Base-by-base conservation (phyloP, 192 early-diverging fungal species). In the Dissophora globulifera region DNA sequence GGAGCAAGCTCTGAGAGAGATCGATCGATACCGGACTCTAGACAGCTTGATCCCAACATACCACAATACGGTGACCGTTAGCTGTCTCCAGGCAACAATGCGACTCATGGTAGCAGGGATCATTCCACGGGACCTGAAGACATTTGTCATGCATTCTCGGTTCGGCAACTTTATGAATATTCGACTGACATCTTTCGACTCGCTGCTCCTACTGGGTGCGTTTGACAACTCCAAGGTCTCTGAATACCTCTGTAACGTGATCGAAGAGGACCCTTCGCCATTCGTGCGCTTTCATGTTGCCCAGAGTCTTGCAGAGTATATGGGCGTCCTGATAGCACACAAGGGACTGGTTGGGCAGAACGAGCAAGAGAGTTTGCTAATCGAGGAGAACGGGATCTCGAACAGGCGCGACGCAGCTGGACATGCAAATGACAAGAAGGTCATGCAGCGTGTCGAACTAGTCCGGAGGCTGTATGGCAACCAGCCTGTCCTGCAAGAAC, bases 11-110 rank as follows among this genome's bases (percentile, higher is more conserved):
- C 50, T 86, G 13, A 65, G 78, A 7, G 95, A 97, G 82, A 85
- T 97, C 47, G 88, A 95, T 62, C 84, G 94, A 8, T 89, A 93
- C 66, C 82, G 93, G 4, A 88, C 85, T 4, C 65, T 91, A 16
- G 96, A 98, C 65, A 79, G 89, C 78, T 78, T 95, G 26, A 89
- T 92, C n/a, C 91, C 94, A 5, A 92, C 93, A 0, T 93, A 90
- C 69, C 93, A 94, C 58, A 97, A 96, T 53, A 83, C 89, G 1
- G 82, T 98, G 15, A 97, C 95, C 0, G 83, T 89, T 9, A 82
- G 87, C 8, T 94, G 93, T 53, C 64, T 98, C n/a, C 85, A 93
- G 59, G 92, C 89, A 31, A 66, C 69, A 51, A 69, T 87, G 56
- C 87, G 88, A 23, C 88, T 93, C 80, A 88, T 90, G 85, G 15